Evolutionary conservation across 2,329 filamentous ascomycete species (phyloP), one percentile per base, ranked within the genome.

Genomic region (Boeremia lycopersici): DNA sequence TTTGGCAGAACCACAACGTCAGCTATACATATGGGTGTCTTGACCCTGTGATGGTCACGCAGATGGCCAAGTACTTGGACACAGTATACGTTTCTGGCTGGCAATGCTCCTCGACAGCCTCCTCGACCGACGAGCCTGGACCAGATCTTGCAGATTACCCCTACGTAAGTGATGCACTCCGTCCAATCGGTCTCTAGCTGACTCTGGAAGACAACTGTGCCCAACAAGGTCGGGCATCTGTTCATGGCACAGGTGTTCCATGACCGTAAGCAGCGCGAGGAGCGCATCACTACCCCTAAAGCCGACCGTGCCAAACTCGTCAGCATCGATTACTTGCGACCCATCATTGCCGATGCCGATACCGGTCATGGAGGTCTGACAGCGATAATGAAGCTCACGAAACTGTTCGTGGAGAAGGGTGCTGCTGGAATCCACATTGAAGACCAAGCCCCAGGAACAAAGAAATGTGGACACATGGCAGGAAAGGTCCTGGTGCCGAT

Each of bases 401-500:
- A 97, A 83, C 86, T 98, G 53, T 98, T 99, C 76, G 80, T 98
- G 62, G 95, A 99, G 82, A 92, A 93, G 77, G 95, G 95, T 67
- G 95, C 95, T 40, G 95, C 95, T 36, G 95, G 95, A 64, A 97
- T 99, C 71, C 95, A 99, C 79, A 97, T 99, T 67, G 95, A 99
- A 79, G 95, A 99, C 76, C 95, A 98, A 79, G 93, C 95, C 4
- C 93, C 95, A 3, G 95, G 95, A 49, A 98, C 95, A 44, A 99
- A 99, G 86, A 99, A 99, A 85, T 99, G 95, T 76, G 95, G 95
- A 61, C 95, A 98, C 80, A 98, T 98, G 95, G 95, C 95, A 63
- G 95, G 95, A 72, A 98, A 98, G 81, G 95, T 98, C 38, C 83
- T 99, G 57, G 95, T 99, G 47, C 95, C 95, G 45, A 96, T 97